These are phyloP conservation scores for Aegle marmelos DNA, from an alignment of 345 rosid genomes.

Conservation along the genomic window DNA sequence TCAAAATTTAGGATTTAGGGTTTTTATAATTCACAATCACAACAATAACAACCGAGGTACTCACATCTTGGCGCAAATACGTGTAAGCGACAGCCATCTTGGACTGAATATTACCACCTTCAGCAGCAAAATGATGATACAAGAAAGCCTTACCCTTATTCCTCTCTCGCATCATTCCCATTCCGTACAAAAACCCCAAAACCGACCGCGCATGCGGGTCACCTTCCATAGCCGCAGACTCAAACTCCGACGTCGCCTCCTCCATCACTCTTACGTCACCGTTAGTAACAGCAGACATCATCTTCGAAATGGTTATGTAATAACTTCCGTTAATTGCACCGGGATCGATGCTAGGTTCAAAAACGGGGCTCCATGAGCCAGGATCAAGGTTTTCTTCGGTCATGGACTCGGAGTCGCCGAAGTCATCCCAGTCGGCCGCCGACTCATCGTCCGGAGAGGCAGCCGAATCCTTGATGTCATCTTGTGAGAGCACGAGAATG, in stretches of 20 bases:
- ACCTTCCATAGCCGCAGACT: slow-evolving; percentile 53
- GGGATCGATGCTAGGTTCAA: slow-evolving; percentile 60
- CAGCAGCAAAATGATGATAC: slow-evolving; percentile 71
- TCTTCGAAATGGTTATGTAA: slow-evolving; percentile 52
- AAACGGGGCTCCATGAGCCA: slow-evolving; percentile 89
- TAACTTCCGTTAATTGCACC: slow-evolving; percentile 39
- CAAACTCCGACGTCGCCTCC: slow-evolving; percentile 69
- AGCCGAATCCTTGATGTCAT: slow-evolving; percentile 72
- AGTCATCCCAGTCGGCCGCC: slow-evolving; percentile 68
- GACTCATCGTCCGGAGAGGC: slow-evolving; percentile 39
- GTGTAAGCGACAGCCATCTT: slow-evolving; percentile 93
- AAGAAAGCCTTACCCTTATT: slow-evolving; percentile 70
- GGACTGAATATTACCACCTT: slow-evolving; percentile 83
- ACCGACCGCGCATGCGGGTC: slow-evolving; percentile 76
- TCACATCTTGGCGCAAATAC: slow-evolving; percentile 84
- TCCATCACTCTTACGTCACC: slow-evolving; percentile 66
- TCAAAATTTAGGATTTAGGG: not conserved
- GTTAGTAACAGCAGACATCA: slow-evolving; percentile 44
- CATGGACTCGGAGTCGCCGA: slow-evolving; percentile 63
- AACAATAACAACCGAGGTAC: slow-evolving; percentile 14
- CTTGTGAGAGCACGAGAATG: slow-evolving; percentile 73
- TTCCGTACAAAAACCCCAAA: slow-evolving; percentile 63
- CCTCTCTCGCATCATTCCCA: slow-evolving; percentile 71
- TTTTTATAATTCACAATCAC: not conserved
- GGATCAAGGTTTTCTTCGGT: slow-evolving; percentile 83